Percentiles rank a stretch among this genome's conserved stretches.
Evolutionary conservation across 805 yeast species (phyloP).

Genomic region (Dipodascopsis uninucleata): DNA sequence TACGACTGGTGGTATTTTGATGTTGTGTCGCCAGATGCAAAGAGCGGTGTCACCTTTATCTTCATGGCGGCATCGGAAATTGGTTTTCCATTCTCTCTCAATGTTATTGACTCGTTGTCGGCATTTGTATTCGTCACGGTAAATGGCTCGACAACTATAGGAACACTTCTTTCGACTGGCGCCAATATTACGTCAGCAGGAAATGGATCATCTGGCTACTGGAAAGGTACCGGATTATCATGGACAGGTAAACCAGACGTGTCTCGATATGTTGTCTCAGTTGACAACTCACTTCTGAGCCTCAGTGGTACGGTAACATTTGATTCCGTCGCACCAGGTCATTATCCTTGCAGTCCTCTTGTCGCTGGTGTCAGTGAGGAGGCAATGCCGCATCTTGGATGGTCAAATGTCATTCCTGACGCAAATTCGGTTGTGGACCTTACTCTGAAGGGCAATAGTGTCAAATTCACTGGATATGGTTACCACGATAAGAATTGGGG

Average conservation of each 20-base stretch:
- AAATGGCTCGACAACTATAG: slow-evolving; percentile 5
- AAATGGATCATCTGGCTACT: slow-evolving; percentile 10
- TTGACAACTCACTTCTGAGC: slow-evolving; percentile 1
- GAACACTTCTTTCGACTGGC: slow-evolving; percentile 8
- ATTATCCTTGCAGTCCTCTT: slow-evolving; percentile 3
- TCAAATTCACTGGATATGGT: slow-evolving; percentile 8
- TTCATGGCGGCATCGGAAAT: slow-evolving; percentile 4
- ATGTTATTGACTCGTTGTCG: not conserved
- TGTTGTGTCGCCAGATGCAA: slow-evolving; percentile 10
- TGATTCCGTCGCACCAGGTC: slow-evolving; percentile 7
- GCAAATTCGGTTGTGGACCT: slow-evolving; percentile 7
- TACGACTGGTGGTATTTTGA: slow-evolving; percentile 17
- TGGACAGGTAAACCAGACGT: slow-evolving; percentile 11
- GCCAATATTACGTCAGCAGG: slow-evolving; percentile 5
- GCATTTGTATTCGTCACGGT: slow-evolving; percentile 2
- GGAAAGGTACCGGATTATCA: slow-evolving; percentile 5
- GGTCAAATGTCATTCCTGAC: slow-evolving; percentile 12
- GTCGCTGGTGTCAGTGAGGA: slow-evolving; percentile 3
- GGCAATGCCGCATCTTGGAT: slow-evolving; percentile 5
- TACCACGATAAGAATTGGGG: slow-evolving; percentile 9
- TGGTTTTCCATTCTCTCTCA: slow-evolving; percentile 2
- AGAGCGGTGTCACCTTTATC: slow-evolving; percentile 5
- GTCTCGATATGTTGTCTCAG: slow-evolving; percentile 3
- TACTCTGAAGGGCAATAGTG: slow-evolving; percentile 4
- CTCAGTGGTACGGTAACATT: slow-evolving; percentile 6